A percentile compares a stretch with the other conserved stretches of the same genome.
Conservation (phyloP, 257 asterid genomes). For the Catharanthus roseus region DNA sequence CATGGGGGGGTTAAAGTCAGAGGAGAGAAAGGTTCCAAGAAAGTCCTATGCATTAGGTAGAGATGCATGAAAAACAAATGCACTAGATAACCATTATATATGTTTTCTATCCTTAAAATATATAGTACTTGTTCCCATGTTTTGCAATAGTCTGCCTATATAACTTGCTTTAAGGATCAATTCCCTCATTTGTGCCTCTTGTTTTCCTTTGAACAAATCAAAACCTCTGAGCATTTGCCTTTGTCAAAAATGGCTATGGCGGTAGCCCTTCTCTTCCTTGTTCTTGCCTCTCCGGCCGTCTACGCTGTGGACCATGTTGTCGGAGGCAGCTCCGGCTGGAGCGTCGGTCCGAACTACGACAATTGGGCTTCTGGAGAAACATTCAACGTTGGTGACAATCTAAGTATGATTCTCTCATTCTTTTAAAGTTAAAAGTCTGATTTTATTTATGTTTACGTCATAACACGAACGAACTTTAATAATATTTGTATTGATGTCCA, state of each 20-base stretch:
- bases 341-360: conserved; percentile 22
- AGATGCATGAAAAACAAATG: background rate
- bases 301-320: conserved; percentile 39
- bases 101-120: background rate
- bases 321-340: conserved; percentile 50
- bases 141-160: background rate
- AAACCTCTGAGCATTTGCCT: background rate
- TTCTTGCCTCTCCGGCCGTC: conserved; percentile 36
- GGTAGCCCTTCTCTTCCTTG: conserved; percentile 23
- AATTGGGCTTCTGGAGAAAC: conserved; percentile 42
- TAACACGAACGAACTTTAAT: background rate
- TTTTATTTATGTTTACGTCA: no score
- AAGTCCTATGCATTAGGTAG: conserved; percentile 16
- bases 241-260: conserved; percentile 30
- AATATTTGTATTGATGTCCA: conserved; percentile 7
- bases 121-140: conserved; percentile 1
- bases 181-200: background rate
- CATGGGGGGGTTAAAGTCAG: conserved; percentile 1
- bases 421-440: no score
- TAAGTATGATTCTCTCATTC: no score
- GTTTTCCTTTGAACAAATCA: background rate
- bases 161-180: background rate
- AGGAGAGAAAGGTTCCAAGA: background rate
- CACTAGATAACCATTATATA: background rate
- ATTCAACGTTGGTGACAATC: conserved; percentile 41